These are phyloP conservation scores for Bidens hawaiensis DNA, from an alignment of 140 eudicot species.

Conservation along the genomic window DNA sequence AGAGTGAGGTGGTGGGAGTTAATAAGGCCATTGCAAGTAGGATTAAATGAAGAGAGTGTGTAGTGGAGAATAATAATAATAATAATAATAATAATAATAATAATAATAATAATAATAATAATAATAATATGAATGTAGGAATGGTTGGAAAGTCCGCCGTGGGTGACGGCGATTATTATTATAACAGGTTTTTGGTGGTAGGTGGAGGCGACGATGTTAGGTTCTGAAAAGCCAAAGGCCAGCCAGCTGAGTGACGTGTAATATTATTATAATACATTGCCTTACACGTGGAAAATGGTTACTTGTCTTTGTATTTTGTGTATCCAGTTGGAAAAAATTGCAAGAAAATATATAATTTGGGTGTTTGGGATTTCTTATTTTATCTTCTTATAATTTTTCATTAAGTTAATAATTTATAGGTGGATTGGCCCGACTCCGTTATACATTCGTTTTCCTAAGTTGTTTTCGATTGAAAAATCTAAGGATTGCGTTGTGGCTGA, in stretches of 20 bases:
- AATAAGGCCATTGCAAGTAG: slow-evolving; percentile 43
- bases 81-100: background rate
- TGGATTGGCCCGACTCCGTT: too few relatives aligned
- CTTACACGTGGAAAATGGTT: slow-evolving; percentile 1
- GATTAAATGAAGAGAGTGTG: background rate
- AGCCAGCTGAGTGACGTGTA: background rate
- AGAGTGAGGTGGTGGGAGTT: slow-evolving; percentile 37
- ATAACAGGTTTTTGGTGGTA: slow-evolving; percentile 35
- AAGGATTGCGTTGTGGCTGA: too few relatives aligned
- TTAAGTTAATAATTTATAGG: too few relatives aligned
- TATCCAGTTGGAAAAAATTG: too few relatives aligned
- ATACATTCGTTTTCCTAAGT: too few relatives aligned
- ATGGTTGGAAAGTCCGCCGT: slow-evolving; percentile 56
- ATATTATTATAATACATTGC: background rate
- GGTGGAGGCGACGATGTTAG: slow-evolving; percentile 33
- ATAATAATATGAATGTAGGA: slow-evolving; percentile 11
- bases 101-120: too few relatives aligned
- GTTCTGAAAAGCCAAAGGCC: slow-evolving; percentile 21
- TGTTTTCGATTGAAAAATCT: too few relatives aligned
- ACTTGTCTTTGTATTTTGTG: background rate
- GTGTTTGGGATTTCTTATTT: too few relatives aligned
- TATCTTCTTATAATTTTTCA: too few relatives aligned
- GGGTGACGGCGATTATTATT: slow-evolving; percentile 48
- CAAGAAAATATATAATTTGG: too few relatives aligned
- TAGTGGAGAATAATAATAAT: too few relatives aligned